A percentile compares a stretch with the other conserved stretches of the same genome.
Evolutionary conservation across 345 rosid species (phyloP).

Genomic region (Conringia planisiliqua): DNA sequence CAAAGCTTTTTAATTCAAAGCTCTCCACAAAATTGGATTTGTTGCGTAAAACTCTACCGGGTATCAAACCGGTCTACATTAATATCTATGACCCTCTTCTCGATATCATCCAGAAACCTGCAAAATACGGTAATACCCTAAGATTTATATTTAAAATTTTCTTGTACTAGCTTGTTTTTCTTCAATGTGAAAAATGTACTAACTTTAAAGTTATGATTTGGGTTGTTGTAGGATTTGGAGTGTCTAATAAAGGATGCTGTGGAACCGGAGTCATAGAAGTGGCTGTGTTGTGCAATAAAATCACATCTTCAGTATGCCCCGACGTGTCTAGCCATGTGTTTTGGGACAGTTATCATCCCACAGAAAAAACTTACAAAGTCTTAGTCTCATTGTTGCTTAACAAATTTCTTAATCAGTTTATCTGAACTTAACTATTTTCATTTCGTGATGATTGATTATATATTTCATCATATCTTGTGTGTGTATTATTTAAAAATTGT

Average conservation of each 20-base stretch:
- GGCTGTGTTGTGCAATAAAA: conserved; percentile 42
- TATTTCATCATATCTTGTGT: not conserved
- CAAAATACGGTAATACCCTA: conserved; percentile 44
- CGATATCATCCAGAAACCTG: conserved; percentile 46
- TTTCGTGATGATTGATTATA: not conserved
- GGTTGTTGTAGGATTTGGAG: conserved; percentile 59
- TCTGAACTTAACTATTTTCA: conserved; percentile 17
- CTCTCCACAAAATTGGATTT: conserved; percentile 29
- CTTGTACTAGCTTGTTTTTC: not conserved
- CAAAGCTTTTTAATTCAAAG: conserved; percentile 56
- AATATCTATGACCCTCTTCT: conserved; percentile 56
- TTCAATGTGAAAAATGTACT: not conserved
- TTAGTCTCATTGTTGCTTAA: conserved; percentile 16
- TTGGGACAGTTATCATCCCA: conserved; percentile 79
- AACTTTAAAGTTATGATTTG: not conserved
- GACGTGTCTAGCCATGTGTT: conserved; percentile 48
- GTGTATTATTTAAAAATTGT: not conserved
- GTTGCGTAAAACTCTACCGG: conserved; percentile 31
- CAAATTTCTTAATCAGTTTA: conserved; percentile 30
- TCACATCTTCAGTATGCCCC: conserved; percentile 41
- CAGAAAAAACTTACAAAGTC: conserved; percentile 51
- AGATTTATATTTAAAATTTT: not conserved
- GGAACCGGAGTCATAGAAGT: conserved; percentile 68
- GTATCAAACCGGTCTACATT: conserved; percentile 37
- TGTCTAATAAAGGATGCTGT: conserved; percentile 55